Evolutionary conservation across 116 monocot genomes (phyloP).

Genomic region (Posidonia oceanica): DNA sequence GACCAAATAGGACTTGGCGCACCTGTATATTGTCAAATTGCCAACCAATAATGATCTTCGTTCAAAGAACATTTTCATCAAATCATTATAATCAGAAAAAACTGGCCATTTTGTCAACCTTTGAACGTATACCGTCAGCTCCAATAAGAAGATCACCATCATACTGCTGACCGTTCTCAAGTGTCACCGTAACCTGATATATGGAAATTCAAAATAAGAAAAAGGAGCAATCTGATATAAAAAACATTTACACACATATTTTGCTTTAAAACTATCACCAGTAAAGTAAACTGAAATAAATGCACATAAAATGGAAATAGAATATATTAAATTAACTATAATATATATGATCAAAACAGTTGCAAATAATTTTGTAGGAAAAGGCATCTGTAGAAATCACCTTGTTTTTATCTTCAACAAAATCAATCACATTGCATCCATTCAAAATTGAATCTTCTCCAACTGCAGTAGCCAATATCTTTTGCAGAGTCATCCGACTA

Average conservation of each 20-base stretch:
- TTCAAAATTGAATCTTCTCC: slow-evolving; percentile 76
- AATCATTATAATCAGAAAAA: neutral
- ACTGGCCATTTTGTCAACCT: slow-evolving; percentile 23
- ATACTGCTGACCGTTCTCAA: slow-evolving; percentile 69
- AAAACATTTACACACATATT: neutral
- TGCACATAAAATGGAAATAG: too few species aligned
- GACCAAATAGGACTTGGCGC: slow-evolving; percentile 65
- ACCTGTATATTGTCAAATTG: slow-evolving; percentile 37
- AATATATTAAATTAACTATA: too few species aligned
- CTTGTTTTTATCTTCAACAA: slow-evolving; percentile 77
- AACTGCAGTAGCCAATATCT: slow-evolving; percentile 76
- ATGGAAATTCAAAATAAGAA: neutral
- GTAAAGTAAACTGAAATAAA: too few species aligned
- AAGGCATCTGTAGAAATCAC: slow-evolving; percentile 14
- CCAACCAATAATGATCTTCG: too few species aligned
- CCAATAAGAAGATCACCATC: slow-evolving; percentile 97
- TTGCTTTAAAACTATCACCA: neutral
- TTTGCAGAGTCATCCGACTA: slow-evolving; percentile 90
- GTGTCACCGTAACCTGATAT: slow-evolving; percentile 64
- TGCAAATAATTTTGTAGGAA: neutral
- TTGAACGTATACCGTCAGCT: slow-evolving; percentile 97
- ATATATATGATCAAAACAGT: neutral
- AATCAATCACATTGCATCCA: slow-evolving; percentile 79
- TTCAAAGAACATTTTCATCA: too few species aligned
- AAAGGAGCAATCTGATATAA: neutral